Base-by-base conservation (phyloP, 108 stramenopile genomes). In the Fistulifera pelliculosa region DNA sequence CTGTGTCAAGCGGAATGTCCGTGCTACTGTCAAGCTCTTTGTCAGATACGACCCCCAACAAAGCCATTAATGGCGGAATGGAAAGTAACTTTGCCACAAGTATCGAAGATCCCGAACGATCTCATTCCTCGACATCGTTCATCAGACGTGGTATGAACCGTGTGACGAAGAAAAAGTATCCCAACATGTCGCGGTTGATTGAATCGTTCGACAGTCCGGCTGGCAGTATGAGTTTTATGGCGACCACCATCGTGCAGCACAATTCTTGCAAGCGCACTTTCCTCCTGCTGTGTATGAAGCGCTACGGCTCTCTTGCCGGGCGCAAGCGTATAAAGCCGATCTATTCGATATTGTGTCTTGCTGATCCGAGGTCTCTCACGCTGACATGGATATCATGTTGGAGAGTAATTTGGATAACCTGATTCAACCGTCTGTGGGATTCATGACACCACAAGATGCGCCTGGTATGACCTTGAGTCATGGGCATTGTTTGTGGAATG, bases 141-240 rank as follows among this genome's bases (percentile, higher is more conserved):
- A 81, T 67, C 80, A 81, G 62, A 81, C 80, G 2, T 81, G 76
- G 74, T 81, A 71, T 48, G 80, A 81, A 40, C 71, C 74, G n/a
- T 23, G 61, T 81, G 18, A 73, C 60, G 16, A 58, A 63, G 31
- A 64, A 75, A 47, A 73, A 78, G 25, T 81, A 81, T 62, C 80
- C 80, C 54, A 81, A 81, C 50, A 75, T 81, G 71, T 55, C 67
- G 16, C 73, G 76, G 1, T 53, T 81, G 24, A 71, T 69, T 21
- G 71, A 74, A 60, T 75, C 74, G 11, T 81, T 73, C 71, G 74
- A 60, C 67, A 51, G n/a, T 59, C 60, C 5, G 76, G 76, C 2
- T 81, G 80, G 80, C 62, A 76, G 38, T 78, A 81, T 47, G 53
- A 47, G 38, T 81, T 81, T 52, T 81, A 74, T 44, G 69, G 66